Evolutionary conservation across 805 yeast genomes (phyloP).

Genomic region (Ogataea zsoltii): DNA sequence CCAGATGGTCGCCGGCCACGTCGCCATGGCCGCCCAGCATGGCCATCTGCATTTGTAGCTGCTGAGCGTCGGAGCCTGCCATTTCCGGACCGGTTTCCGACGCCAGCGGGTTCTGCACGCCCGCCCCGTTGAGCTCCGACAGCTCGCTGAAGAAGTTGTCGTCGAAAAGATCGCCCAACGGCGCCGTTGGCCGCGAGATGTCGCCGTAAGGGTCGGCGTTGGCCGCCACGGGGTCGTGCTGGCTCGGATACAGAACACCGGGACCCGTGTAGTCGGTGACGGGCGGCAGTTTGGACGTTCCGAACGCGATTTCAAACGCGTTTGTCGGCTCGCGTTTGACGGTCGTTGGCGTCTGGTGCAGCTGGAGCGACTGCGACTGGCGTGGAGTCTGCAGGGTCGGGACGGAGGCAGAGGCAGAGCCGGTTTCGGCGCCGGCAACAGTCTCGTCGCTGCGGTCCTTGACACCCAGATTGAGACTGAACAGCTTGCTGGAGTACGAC

Average conservation of each 20-base stretch:
- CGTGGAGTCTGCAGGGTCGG: conserved; percentile 15
- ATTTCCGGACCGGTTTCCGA: not conserved
- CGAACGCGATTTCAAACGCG: conserved; percentile 39
- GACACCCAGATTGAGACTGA: conserved; percentile 33
- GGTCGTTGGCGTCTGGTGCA: conserved; percentile 14
- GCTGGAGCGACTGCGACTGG: conserved; percentile 16
- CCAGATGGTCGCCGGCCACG: conserved; percentile 9
- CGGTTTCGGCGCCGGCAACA: not conserved
- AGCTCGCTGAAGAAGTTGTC: conserved; percentile 35
- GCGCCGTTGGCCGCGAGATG: conserved; percentile 7
- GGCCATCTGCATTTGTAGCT: conserved; percentile 8
- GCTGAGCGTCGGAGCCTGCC: conserved; percentile 1
- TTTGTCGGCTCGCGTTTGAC: conserved; percentile 27
- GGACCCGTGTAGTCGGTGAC: conserved; percentile 33
- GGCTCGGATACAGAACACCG: not conserved
- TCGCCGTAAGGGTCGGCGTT: conserved; percentile 9
- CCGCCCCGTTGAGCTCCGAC: conserved; percentile 27
- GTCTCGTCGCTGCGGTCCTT: not conserved
- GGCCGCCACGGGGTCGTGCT: not conserved
- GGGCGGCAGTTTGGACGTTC: conserved; percentile 38
- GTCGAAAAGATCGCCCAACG: conserved; percentile 33
- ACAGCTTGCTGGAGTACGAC: conserved; percentile 36
- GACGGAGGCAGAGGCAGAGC: not conserved
- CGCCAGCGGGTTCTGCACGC: not conserved
- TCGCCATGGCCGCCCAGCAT: conserved; percentile 3